Evolutionary conservation across 2,329 filamentous ascomycete genomes (phyloP), one percentile per base, ranked within the genome.

Genomic region (Ilyonectria robusta): DNA sequence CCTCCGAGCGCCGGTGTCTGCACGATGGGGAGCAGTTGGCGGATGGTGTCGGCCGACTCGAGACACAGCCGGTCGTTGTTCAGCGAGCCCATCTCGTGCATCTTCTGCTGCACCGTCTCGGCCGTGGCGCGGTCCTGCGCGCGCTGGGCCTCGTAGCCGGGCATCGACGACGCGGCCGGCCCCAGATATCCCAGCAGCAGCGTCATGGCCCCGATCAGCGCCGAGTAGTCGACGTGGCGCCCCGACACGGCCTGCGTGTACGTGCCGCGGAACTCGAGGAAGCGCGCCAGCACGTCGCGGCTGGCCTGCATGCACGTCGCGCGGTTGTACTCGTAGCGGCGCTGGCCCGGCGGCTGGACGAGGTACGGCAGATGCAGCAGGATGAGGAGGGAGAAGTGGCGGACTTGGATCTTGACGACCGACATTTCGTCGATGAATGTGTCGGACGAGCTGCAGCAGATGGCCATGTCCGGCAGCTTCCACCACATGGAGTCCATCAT

Each of bases 311-410:
- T 76, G 66, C 85, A 86, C 1, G 82, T 83, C 2, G 66, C 50
- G 6, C 76, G 73, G 13, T 81, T 81, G 62, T 84, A 86, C 70
- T 83, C 86, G 71, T 86, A 84, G 21, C 85, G 82, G 61, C 84
- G 83, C 17, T 80, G 80, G 7, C 77, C 76, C 19, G 81, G 79
- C 21, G 81, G 76, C 26, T 80, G 81, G 11, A 89, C 80, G 76
- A 89, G 84, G 66, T 86, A 88, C 0, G 87, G 88, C 1, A 89
- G 80, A 66, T 90, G 87, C 0, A 89, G 81, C 9, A 86, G 81
- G 37, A 86, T 82, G 8, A 88, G 77, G 3, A 89, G 79, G 37
- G 84, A 82, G 70, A 85, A 84, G 67, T 89, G 85, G 2, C 83
- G 80, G 51, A 89, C 80, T 64, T 89, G 87, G 7, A 84, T 74